phyloP scores from a whole-genome alignment of 768 basidiomycete species.

The Gloeopeniophorella convolvens region DNA sequence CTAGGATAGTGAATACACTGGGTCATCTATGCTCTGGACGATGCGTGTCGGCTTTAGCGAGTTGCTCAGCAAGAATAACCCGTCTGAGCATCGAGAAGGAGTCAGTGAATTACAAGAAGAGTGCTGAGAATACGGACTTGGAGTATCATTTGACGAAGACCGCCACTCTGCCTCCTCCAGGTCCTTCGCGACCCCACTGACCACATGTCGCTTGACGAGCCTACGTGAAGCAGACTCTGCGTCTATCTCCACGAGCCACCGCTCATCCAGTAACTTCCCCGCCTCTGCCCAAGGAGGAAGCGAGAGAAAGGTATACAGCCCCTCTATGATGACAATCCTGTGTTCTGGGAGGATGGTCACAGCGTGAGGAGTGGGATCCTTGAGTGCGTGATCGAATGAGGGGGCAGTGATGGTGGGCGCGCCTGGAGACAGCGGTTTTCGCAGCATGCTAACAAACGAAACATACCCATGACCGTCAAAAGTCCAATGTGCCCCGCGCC shows the following conservation, averaged over 20 bases:
- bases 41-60: constrained; percentile 35
- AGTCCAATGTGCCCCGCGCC: constrained; percentile 87
- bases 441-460: constrained; percentile 54
- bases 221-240: constrained; percentile 48
- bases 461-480: constrained; percentile 76
- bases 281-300: constrained; percentile 67
- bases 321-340: constrained; percentile 82
- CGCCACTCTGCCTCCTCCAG: constrained; percentile 60
- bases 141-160: constrained; percentile 71
- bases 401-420: constrained; percentile 52
- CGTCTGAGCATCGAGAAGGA: constrained; percentile 29
- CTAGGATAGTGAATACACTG: constrained; percentile 19
- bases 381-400: constrained; percentile 81
- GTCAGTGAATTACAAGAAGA: neutral
- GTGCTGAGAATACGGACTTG: constrained; percentile 43
- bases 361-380: constrained; percentile 69
- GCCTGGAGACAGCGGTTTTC: constrained; percentile 26
- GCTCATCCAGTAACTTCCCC: constrained; percentile 60
- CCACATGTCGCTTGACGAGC: constrained; percentile 67
- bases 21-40: constrained; percentile 39
- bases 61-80: constrained; percentile 35
- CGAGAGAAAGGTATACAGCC: constrained; percentile 79
- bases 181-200: constrained; percentile 65
- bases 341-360: constrained; percentile 54
- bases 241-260: constrained; percentile 67